Base-by-base conservation (phyloP, 2,329 filamentous ascomycete species). In the Aspergillus cejpii region DNA sequence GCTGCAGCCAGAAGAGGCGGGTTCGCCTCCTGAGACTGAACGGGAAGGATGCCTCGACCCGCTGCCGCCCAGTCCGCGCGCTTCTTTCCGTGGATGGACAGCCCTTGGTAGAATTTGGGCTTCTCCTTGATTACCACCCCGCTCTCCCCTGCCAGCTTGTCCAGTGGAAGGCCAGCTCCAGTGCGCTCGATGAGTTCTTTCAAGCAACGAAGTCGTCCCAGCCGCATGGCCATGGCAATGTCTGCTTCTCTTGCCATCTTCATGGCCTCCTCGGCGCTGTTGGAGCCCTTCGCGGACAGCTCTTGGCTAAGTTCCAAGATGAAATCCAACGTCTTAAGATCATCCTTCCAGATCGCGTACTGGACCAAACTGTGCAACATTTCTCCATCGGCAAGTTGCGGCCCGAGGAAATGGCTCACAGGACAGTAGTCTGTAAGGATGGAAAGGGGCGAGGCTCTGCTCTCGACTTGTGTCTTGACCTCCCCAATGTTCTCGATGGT, bases 401-500 rank as follows among this genome's bases (percentile, higher is more conserved):
- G 7, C 51, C 49, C 7, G 51, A 12, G 24, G 60, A 64, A 2
- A 44, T 14, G 11, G 24, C 11, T 67, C 1, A 63, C 63, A 6
- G 64, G 57, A 12, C 65, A 71, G 1, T 1, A 1, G 61, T 64
- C 71, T 3, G 59, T 52, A 4, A 89, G 62, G 44, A 85, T 62
- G 0, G 63, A 51, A 1, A 77, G 58, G 1, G 87, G 82, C 27
- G 73, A 74, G 6, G 75, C 66, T 12, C 72, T 66, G 45, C 84
- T 85, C 59, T 85, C 81, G 47, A 88, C 83, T 44, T 83, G 74
- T 58, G 77, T 81, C 0, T 78, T 79, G 3, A 85, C 72, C 51
- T 86, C 77, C 0, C 84, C 84, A 45, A 92, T 74, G 53, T 87
- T 80, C 12, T 92, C 84, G 41, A 91, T 77, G 0, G 87, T 92